Percentiles rank a stretch among this genome's conserved stretches.
phyloP scores from a whole-genome alignment of 768 basidiomycete species.

The Phlebiopsis gigantea region DNA sequence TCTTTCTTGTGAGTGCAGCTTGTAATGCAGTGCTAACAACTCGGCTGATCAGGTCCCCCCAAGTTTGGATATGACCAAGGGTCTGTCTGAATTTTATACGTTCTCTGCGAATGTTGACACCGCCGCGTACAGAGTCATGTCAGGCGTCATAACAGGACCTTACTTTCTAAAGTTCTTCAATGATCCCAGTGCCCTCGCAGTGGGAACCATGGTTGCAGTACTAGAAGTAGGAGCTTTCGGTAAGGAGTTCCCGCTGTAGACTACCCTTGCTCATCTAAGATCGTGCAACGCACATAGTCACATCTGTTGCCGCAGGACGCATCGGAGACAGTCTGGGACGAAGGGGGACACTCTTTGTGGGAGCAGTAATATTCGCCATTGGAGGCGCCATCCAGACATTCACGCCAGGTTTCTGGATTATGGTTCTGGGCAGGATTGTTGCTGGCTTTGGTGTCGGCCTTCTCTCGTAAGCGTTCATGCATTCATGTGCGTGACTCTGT shows the following conservation, averaged over 20 bases:
- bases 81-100: conserved; percentile 31
- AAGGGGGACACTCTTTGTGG: conserved; percentile 76
- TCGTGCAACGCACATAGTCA: conserved; percentile 45
- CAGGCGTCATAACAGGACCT: conserved; percentile 85
- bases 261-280: background rate
- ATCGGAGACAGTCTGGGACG: conserved; percentile 85
- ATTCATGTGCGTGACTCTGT: background rate
- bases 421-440: conserved; percentile 79
- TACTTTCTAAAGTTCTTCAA: conserved; percentile 81
- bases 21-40: background rate
- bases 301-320: conserved; percentile 84
- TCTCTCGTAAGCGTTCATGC: conserved; percentile 55
- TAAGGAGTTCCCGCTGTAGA: conserved; percentile 30
- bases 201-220: conserved; percentile 96
- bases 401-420: conserved; percentile 68
- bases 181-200: conserved; percentile 62
- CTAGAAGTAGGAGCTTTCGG: conserved; percentile 90
- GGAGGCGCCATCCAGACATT: conserved; percentile 87
- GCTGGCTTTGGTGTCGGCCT: conserved; percentile 90
- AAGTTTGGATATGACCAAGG: conserved; percentile 89
- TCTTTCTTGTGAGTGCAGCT: conserved; percentile 63
- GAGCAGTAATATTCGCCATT: conserved; percentile 78
- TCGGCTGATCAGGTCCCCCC: background rate
- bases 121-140: conserved; percentile 61
- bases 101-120: conserved; percentile 8